Base-by-base conservation (phyloP, 768 basidiomycete species). In the Chalciporus piperatus region DNA sequence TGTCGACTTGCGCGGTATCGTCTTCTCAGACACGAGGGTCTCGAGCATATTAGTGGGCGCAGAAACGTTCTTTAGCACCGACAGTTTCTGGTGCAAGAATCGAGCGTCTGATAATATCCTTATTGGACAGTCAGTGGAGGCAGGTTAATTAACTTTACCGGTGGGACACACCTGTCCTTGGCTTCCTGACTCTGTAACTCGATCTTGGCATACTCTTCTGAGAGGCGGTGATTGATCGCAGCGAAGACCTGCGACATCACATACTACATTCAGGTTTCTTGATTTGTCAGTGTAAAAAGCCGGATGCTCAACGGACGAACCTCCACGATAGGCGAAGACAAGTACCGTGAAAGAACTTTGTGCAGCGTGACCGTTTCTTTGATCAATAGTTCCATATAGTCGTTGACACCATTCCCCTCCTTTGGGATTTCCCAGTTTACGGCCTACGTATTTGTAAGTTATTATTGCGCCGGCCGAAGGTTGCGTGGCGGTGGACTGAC, bases 231-330 rank as follows among this genome's bases (percentile, higher is more conserved):
- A 68, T 93, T 93, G 70, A 98, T 94, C 13, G 92, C 86, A 17
- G 89, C 89, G 54, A 98, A 87, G 13, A 98, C 97, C 65, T 98
- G 92, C 32, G 85, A 82, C 91, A 98, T 95, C 65, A 99, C 92
- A 67, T 81, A 82, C 91, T 97, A 66, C 20, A 55, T 11, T 32
- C 30, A 13, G 4, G 30, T 32, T 32, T 11, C 30, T 32, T 32
- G 3, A 32, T 32, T 32, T 10, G 30, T 32, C 30, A 32, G 30
- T 13, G 41, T 54, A 53, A 57, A 45, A 52, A 37, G 37, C 20
- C 30, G 11, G 11, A 13, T 46, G 40, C 54, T 20, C 40, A 27
- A 35, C 7, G 23, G 19, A 55, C 63, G 63, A 63, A 92, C 93
- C 82, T 95, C 92, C 40, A 97, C 90, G 23, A 92, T 79, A 28